phyloP scores from a whole-genome alignment of 169 alveolate genomes.

The Plasmodium yoelii region DNA sequence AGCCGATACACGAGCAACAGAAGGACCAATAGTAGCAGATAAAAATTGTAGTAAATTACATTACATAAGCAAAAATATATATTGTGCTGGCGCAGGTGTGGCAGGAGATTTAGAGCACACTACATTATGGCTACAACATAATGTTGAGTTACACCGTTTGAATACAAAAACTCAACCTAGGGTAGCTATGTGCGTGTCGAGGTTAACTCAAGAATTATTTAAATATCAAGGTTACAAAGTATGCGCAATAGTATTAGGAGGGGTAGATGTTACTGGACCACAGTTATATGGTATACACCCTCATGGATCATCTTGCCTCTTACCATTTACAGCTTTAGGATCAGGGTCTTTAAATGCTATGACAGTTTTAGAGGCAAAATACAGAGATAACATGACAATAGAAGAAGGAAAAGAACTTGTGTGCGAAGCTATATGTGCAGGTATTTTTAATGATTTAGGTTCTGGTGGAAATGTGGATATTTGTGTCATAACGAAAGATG shows the following conservation, averaged over 20 bases:
- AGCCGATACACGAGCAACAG: slow-evolving; percentile 98
- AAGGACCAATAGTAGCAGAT: slow-evolving; percentile 98
- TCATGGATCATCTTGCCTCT: slow-evolving; percentile 94
- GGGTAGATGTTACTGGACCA: slow-evolving; percentile 97
- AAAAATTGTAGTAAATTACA: slow-evolving; percentile 97
- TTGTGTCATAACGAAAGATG: slow-evolving; percentile 91
- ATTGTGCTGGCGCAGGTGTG: slow-evolving; percentile 99
- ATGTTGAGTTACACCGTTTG: slow-evolving; percentile 94
- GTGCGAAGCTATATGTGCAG: slow-evolving; percentile 96
- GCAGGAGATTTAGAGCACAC: slow-evolving; percentile 98
- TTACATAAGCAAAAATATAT: slow-evolving; percentile 95
- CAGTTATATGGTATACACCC: slow-evolving; percentile 94
- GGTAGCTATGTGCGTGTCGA: slow-evolving; percentile 93
- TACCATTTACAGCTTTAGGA: slow-evolving; percentile 98
- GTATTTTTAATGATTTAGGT: slow-evolving; percentile 96
- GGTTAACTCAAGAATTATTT: slow-evolving; percentile 91
- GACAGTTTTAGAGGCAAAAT: slow-evolving; percentile 95
- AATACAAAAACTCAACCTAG: slow-evolving; percentile 92
- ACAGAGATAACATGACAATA: slow-evolving; percentile 93
- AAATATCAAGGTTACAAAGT: slow-evolving; percentile 97
- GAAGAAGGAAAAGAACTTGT: slow-evolving; percentile 94
- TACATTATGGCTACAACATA: slow-evolving; percentile 91
- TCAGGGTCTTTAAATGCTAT: slow-evolving; percentile 98
- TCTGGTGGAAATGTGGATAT: slow-evolving; percentile 97
- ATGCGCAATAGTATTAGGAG: slow-evolving; percentile 98